Evolutionary conservation across 306 rosid species (phyloP).

Genomic region (Prunus salicina): DNA sequence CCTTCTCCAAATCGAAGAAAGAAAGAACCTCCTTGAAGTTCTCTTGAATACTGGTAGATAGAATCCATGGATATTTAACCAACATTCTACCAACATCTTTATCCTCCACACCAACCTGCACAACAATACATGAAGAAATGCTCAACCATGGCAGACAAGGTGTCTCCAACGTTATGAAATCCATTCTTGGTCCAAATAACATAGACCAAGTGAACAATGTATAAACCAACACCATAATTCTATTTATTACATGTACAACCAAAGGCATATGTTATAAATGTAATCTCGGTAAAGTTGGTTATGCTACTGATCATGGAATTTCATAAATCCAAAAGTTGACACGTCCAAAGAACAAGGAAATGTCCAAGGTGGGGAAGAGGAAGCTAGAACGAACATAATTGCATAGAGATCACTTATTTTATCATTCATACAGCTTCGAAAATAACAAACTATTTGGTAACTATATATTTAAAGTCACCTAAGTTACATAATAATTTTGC

Average conservation of each 20-base stretch:
- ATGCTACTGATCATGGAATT: neutral
- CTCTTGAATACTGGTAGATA: conserved; percentile 60
- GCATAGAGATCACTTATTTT: neutral
- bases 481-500: neutral
- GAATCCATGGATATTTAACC: conserved; percentile 79
- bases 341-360: neutral
- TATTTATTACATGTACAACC: neutral
- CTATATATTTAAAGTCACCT: neutral
- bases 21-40: conserved; percentile 52
- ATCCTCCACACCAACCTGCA: conserved; percentile 56
- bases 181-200: neutral
- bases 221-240: neutral
- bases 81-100: conserved; percentile 47
- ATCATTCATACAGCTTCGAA: neutral
- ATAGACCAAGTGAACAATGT: neutral
- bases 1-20: conserved; percentile 60
- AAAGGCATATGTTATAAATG: neutral
- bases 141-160: conserved; percentile 12
- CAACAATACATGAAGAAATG: conserved; percentile 11
- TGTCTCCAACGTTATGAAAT: neutral
- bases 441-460: neutral
- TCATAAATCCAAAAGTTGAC: neutral
- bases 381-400: neutral
- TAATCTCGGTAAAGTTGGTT: neutral
- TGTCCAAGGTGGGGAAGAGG: neutral